These are phyloP conservation scores for Geranomyces variabilis DNA, from an alignment of 192 early-diverging fungal genomes.

Conservation along the genomic window DNA sequence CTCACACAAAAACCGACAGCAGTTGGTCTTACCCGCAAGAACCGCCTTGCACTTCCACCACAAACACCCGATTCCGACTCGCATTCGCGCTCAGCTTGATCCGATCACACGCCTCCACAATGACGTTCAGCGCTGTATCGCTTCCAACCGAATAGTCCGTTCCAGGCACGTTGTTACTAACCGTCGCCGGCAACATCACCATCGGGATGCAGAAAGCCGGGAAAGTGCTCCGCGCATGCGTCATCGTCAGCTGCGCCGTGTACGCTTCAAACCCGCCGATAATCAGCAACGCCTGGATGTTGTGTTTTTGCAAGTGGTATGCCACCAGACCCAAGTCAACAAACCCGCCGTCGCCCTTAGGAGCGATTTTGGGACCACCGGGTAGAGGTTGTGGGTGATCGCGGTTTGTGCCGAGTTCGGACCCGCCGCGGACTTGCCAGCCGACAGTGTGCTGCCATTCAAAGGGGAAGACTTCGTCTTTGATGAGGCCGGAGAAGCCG, in stretches of 20 bases:
- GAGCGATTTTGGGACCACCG: slow-evolving; percentile 41
- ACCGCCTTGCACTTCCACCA: slow-evolving; percentile 97
- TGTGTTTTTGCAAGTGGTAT: slow-evolving; percentile 87
- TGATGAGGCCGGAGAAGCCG: slow-evolving; percentile 87
- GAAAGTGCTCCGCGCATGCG: slow-evolving; percentile 72
- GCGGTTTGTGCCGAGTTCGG: slow-evolving; percentile 92
- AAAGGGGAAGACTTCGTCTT: slow-evolving; percentile 77
- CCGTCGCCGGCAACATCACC: slow-evolving; percentile 88
- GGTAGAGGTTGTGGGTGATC: slow-evolving; percentile 75
- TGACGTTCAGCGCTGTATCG: slow-evolving; percentile 95
- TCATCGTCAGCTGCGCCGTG: slow-evolving; percentile 74
- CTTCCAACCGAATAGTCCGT: slow-evolving; percentile 92
- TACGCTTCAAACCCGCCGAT: slow-evolving; percentile 97
- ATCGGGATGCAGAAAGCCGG: slow-evolving; percentile 95
- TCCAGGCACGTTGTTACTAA: slow-evolving; percentile 97
- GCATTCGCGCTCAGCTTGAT: slow-evolving; percentile 93
- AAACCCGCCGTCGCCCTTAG: slow-evolving; percentile 42
- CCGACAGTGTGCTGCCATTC: slow-evolving; percentile 84
- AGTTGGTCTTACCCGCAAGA: slow-evolving; percentile 71
- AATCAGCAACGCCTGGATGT: slow-evolving; percentile 89
- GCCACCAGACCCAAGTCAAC: slow-evolving; percentile 87
- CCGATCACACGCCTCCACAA: slow-evolving; percentile 86
- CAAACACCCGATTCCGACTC: slow-evolving; percentile 88
- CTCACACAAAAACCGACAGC: neutral
- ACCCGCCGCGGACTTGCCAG: slow-evolving; percentile 92